Percentiles rank a stretch among this genome's conserved stretches.
These are phyloP conservation scores for Sporothrix variecibatus DNA, from an alignment of 2,329 filamentous ascomycete genomes.

Conservation along the genomic window DNA sequence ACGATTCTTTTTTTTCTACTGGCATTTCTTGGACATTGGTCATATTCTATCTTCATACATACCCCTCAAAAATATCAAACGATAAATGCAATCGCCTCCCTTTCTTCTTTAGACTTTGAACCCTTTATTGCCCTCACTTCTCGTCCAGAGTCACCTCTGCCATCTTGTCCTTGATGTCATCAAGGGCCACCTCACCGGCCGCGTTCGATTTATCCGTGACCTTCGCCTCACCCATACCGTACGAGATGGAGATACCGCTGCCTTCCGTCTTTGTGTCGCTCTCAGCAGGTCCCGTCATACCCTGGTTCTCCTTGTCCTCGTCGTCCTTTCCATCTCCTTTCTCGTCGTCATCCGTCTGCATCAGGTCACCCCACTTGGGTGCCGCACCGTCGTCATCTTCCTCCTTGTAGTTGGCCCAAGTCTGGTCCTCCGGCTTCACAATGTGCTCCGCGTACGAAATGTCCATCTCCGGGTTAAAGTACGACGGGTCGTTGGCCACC, in stretches of 20 bases:
- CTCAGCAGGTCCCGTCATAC: not conserved
- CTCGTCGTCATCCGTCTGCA: not conserved
- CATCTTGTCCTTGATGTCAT: not conserved
- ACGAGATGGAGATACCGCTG: not conserved
- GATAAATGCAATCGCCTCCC: not conserved
- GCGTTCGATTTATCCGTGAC: not conserved
- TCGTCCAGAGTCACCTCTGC: not conserved
- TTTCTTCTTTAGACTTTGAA: not conserved
- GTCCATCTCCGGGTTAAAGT: constrained; percentile 34
- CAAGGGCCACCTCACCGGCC: not conserved
- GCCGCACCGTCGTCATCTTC: not conserved
- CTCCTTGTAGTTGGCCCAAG: constrained; percentile 21
- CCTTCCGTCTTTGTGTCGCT: not conserved
- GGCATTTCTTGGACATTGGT: not conserved
- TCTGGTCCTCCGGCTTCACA: not conserved
- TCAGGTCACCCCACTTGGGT: not conserved
- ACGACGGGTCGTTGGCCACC: constrained; percentile 33
- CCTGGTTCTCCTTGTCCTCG: constrained; percentile 8
- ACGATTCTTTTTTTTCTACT: not conserved
- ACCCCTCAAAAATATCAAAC: not conserved
- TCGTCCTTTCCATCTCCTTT: not conserved
- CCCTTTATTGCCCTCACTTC: not conserved
- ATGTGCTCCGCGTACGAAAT: constrained; percentile 31
- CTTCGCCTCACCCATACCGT: not conserved
- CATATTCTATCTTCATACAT: not conserved